Percentiles rank a stretch among this genome's conserved stretches.
These are phyloP conservation scores for Talaromyces verruculosus DNA, from an alignment of 2,329 filamentous ascomycete genomes.

Conservation along the genomic window DNA sequence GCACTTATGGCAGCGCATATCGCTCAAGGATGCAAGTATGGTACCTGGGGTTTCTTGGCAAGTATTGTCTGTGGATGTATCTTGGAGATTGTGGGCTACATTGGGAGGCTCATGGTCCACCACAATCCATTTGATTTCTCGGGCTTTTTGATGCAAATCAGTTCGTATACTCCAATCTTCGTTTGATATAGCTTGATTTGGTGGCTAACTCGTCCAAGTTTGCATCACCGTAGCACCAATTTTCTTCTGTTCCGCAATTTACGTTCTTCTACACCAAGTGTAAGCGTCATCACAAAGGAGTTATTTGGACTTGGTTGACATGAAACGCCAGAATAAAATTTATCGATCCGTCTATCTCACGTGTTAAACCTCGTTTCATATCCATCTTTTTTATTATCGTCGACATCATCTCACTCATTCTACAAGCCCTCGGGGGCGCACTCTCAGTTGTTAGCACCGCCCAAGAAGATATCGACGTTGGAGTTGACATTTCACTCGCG, in stretches of 20 bases:
- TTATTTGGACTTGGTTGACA: too few species aligned
- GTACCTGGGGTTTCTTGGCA: constrained; percentile 46
- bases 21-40: constrained; percentile 38
- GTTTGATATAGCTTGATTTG: too few species aligned
- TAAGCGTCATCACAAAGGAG: too few species aligned
- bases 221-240: constrained; percentile 34
- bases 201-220: too few species aligned
- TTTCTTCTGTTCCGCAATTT: constrained; percentile 62
- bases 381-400: too few species aligned
- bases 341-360: too few species aligned
- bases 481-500: constrained; percentile 43
- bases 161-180: not conserved
- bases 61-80: constrained; percentile 59
- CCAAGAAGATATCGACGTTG: constrained; percentile 22
- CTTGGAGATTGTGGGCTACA: constrained; percentile 62
- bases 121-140: constrained; percentile 59
- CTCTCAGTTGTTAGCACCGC: constrained; percentile 27
- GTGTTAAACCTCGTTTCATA: too few species aligned
- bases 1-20: constrained; percentile 43
- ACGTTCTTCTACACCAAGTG: constrained; percentile 56
- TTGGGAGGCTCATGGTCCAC: constrained; percentile 59
- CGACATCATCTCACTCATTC: constrained; percentile 29
- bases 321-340: too few species aligned
- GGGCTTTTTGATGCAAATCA: constrained; percentile 64
- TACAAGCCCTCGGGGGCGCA: constrained; percentile 46